Conservation (phyloP, 2,329 filamentous ascomycete species). For the Incumbomyces lentus region DNA sequence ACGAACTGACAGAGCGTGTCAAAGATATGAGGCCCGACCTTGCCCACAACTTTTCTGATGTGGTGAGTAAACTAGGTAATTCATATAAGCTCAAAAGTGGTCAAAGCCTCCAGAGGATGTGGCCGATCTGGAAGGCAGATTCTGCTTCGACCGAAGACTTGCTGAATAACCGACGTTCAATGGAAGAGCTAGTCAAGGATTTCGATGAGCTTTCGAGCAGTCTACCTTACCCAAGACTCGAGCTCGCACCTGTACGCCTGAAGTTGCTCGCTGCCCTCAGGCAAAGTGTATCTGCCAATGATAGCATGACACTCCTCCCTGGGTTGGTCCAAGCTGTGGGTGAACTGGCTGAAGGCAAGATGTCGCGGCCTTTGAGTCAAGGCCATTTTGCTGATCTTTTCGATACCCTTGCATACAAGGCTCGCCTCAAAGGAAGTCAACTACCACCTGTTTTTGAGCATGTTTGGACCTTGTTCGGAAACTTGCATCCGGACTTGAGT, state of each 20-base stretch:
- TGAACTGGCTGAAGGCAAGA: background rate
- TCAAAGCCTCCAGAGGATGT: conserved; percentile 18
- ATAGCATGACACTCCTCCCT: conserved; percentile 18
- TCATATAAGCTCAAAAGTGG: conserved; percentile 26
- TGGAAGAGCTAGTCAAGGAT: conserved; percentile 37
- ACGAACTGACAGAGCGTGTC: conserved; percentile 26
- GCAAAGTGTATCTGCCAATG: conserved; percentile 26
- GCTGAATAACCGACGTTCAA: conserved; percentile 29
- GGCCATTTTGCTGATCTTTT: conserved; percentile 4
- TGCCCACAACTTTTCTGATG: conserved; percentile 62
- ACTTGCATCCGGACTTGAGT: no score
- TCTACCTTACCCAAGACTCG: conserved; percentile 25
- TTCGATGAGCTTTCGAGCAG: conserved; percentile 31
- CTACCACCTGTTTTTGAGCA: background rate
- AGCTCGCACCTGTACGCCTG: conserved; percentile 21
- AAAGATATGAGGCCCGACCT: conserved; percentile 38
- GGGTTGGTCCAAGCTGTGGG: conserved; percentile 2
- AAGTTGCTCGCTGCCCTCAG: conserved; percentile 28
- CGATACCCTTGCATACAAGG: conserved; percentile 2
- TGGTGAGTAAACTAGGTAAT: background rate
- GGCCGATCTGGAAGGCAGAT: conserved; percentile 17
- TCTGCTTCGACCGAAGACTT: conserved; percentile 19
- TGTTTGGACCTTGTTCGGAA: background rate
- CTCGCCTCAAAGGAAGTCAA: background rate
- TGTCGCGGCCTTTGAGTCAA: background rate